These are phyloP conservation scores for Rhizoctonia solani DNA, from an alignment of 1,284 basidiomycete species.

Conservation along the genomic window DNA sequence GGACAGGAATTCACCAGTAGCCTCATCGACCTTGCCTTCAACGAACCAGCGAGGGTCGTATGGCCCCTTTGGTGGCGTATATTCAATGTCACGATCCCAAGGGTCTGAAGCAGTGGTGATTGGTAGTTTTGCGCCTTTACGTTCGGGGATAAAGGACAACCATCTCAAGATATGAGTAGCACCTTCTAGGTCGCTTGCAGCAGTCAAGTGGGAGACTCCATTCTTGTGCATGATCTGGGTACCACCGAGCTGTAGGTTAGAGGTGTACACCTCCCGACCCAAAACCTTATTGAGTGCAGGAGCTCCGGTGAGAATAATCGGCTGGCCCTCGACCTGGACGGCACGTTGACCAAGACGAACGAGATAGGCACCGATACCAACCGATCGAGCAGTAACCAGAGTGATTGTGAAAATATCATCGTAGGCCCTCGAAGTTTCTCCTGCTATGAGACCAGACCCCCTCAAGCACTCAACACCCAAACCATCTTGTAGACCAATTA, in stretches of 20 bases:
- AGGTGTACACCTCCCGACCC: conserved; percentile 98
- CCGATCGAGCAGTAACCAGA: conserved; percentile 96
- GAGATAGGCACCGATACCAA: conserved; percentile 99
- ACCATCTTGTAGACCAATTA: conserved; percentile 95
- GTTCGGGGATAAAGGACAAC: conserved; percentile 91
- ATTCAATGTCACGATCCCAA: conserved; percentile 94
- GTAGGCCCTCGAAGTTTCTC: conserved; percentile 97
- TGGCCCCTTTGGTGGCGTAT: conserved; percentile 88
- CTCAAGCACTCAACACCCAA: conserved; percentile 97
- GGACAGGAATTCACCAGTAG: conserved; percentile 71
- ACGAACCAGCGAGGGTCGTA: conserved; percentile 99
- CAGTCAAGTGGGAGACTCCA: conserved; percentile 96
- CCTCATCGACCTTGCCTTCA: conserved; percentile 87
- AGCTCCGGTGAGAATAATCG: conserved; percentile 98
- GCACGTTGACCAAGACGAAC: conserved; percentile 97
- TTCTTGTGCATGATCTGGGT: conserved; percentile 99
- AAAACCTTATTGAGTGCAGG: conserved; percentile 98
- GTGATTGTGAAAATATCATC: conserved; percentile 99
- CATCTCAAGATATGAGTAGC: conserved; percentile 92
- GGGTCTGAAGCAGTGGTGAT: conserved; percentile 70
- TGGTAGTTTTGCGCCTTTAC: conserved; percentile 77
- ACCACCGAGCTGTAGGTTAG: conserved; percentile 97
- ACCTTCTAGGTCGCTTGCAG: conserved; percentile 92
- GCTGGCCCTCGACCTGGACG: conserved; percentile 98
- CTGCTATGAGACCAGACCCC: conserved; percentile 97